These are phyloP conservation scores for Ophiosphaerella narmari DNA, from an alignment of 2,329 filamentous ascomycete species.

Conservation along the genomic window DNA sequence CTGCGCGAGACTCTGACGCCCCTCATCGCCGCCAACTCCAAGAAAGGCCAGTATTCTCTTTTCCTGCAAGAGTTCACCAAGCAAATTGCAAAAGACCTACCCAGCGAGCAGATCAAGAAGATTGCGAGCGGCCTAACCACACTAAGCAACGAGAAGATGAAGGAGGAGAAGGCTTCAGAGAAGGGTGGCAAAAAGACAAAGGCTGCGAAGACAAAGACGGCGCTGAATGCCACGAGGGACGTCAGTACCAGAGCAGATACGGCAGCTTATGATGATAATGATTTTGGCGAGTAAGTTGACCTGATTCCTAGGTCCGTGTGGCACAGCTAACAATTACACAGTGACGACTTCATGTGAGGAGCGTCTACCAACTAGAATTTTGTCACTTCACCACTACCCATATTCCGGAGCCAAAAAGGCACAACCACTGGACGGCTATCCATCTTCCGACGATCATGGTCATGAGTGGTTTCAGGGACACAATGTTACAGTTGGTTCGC, in stretches of 20 bases:
- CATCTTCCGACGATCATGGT: no score
- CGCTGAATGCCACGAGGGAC: slow-evolving; percentile 69
- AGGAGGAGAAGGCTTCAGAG: slow-evolving; percentile 92
- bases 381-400: slow-evolving; percentile 1
- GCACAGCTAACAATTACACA: slow-evolving; percentile 25
- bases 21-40: slow-evolving; percentile 72
- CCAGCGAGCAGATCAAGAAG: slow-evolving; percentile 96
- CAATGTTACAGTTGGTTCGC: no score
- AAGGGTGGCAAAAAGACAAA: slow-evolving; percentile 97
- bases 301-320: not conserved
- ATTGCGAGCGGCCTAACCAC: slow-evolving; percentile 85
- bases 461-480: no score
- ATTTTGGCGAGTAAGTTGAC: slow-evolving; percentile 79
- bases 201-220: slow-evolving; percentile 93
- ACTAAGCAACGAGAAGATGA: slow-evolving; percentile 96
- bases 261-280: slow-evolving; percentile 73
- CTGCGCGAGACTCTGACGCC: slow-evolving; percentile 80
- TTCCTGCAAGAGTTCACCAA: slow-evolving; percentile 93
- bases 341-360: slow-evolving; percentile 48
- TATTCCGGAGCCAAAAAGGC: not conserved
- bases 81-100: slow-evolving; percentile 82
- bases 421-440: no score
- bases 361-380: not conserved
- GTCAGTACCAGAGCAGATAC: slow-evolving; percentile 66
- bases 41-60: slow-evolving; percentile 87